Percentiles rank a stretch among this genome's conserved stretches.
These are phyloP conservation scores for Scorias spongiosa DNA, from an alignment of 2,329 filamentous ascomycete species.

Conservation along the genomic window DNA sequence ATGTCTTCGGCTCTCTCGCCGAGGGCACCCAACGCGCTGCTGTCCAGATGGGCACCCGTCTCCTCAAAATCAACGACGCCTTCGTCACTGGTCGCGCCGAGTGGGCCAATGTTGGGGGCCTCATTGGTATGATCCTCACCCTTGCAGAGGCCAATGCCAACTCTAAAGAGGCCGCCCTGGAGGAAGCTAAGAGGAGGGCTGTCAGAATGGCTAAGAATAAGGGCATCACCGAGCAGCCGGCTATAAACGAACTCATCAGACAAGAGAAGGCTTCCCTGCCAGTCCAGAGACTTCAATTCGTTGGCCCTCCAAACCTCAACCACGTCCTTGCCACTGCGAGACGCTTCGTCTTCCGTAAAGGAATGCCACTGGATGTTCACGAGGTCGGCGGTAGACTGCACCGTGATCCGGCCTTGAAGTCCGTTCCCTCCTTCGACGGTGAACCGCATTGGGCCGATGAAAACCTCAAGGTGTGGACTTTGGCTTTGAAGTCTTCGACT, in stretches of 20 bases:
- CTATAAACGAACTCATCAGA: slow-evolving; percentile 13
- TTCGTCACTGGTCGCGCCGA: slow-evolving; percentile 67
- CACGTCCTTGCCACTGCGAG: slow-evolving; percentile 71
- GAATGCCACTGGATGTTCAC: slow-evolving; percentile 54
- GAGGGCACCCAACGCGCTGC: slow-evolving; percentile 76
- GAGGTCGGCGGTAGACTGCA: slow-evolving; percentile 37
- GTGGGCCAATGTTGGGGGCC: slow-evolving; percentile 65
- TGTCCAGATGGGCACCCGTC: slow-evolving; percentile 48
- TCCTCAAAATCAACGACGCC: slow-evolving; percentile 56
- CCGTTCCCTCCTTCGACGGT: slow-evolving; percentile 18
- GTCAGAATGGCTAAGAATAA: slow-evolving; percentile 19
- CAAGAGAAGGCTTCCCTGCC: slow-evolving; percentile 17
- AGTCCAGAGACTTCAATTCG: slow-evolving; percentile 43
- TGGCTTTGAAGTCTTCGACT: slow-evolving; percentile 31
- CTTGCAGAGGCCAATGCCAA: slow-evolving; percentile 50
- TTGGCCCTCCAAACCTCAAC: slow-evolving; percentile 66
- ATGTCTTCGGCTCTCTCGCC: slow-evolving; percentile 66
- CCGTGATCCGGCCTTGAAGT: slow-evolving; percentile 6
- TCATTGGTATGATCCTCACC: slow-evolving; percentile 74
- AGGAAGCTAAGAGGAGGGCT: slow-evolving; percentile 24
- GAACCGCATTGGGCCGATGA: slow-evolving; percentile 59
- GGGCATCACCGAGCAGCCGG: slow-evolving; percentile 11
- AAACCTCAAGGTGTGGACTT: slow-evolving; percentile 70
- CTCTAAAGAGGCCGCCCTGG: slow-evolving; percentile 28
- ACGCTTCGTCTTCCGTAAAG: slow-evolving; percentile 72